These are phyloP conservation scores for Penicillium silybi DNA, from an alignment of 495 filamentous ascomycete species.

Conservation along the genomic window DNA sequence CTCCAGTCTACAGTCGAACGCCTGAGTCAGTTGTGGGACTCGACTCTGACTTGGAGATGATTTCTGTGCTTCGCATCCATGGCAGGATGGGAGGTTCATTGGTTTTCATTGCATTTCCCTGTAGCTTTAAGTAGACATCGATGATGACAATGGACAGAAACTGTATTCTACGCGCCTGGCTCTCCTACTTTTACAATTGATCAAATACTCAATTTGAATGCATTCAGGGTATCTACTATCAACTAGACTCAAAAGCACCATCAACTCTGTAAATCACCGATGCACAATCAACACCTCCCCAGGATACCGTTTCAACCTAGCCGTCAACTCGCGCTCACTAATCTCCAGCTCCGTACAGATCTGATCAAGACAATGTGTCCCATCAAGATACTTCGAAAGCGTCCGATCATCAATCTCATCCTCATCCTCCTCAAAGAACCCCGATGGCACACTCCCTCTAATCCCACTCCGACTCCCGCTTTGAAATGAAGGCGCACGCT, in stretches of 20 bases:
- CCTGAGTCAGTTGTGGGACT: background rate
- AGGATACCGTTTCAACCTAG: constrained; percentile 45
- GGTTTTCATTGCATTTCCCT: background rate
- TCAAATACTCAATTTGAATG: background rate
- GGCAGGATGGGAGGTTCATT: background rate
- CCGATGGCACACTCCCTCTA: constrained; percentile 17
- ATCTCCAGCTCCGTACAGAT: constrained; percentile 75
- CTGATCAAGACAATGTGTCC: constrained; percentile 81
- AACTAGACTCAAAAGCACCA: background rate
- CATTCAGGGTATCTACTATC: background rate
- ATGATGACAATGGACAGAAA: background rate
- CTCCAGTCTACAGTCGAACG: background rate
- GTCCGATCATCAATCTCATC: constrained; percentile 38
- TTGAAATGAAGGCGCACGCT: constrained; percentile 27
- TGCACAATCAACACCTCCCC: constrained; percentile 54
- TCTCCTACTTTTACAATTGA: background rate
- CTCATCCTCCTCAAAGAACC: constrained; percentile 31
- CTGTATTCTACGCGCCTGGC: background rate
- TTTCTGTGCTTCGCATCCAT: background rate
- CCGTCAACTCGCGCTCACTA: constrained; percentile 52
- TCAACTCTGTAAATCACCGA: constrained; percentile 32
- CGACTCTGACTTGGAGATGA: background rate
- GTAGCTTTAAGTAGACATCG: background rate
- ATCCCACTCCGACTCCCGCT: constrained; percentile 28
- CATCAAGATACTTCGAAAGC: constrained; percentile 70